Conservation (phyloP, 768 basidiomycete species). For the Cystofilobasidium macerans region DNA sequence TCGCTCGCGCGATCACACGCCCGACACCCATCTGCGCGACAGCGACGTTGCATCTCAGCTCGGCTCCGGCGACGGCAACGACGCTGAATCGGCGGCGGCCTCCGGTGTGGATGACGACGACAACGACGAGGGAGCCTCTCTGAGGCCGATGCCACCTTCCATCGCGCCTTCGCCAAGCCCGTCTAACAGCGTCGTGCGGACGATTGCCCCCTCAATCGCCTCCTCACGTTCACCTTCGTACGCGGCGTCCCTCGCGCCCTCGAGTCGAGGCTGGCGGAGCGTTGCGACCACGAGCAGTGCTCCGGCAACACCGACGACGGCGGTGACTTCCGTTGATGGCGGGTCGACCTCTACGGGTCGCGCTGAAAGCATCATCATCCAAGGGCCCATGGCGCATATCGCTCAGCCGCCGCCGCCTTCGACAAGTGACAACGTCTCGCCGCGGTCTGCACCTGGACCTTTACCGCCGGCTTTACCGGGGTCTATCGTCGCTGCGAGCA, state of each 20-base stretch:
- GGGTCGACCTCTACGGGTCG: neutral
- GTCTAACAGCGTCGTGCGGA: constrained; percentile 39
- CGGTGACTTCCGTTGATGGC: constrained; percentile 9
- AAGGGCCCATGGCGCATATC: constrained; percentile 20
- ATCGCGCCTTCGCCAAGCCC: constrained; percentile 76
- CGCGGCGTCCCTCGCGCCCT: constrained; percentile 6
- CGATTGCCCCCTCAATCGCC: neutral
- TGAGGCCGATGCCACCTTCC: constrained; percentile 80
- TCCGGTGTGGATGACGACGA: constrained; percentile 33
- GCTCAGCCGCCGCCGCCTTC: constrained; percentile 11
- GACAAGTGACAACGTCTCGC: neutral
- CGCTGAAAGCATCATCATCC: neutral
- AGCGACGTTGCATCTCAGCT: no score
- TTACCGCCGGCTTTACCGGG: no score
- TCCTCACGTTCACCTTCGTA: neutral
- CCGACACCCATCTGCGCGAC: no score
- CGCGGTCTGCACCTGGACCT: neutral
- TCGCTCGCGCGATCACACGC: neutral
- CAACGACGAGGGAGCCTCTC: constrained; percentile 87
- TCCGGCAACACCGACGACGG: constrained; percentile 16
- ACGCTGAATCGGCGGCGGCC: no score
- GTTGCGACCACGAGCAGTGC: neutral
- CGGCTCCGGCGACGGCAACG: neutral
- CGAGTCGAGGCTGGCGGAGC: neutral
- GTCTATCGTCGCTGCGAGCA: no score